Evolutionary conservation across 2,329 filamentous ascomycete species (phyloP).

Genomic region (Neonectria punicea): DNA sequence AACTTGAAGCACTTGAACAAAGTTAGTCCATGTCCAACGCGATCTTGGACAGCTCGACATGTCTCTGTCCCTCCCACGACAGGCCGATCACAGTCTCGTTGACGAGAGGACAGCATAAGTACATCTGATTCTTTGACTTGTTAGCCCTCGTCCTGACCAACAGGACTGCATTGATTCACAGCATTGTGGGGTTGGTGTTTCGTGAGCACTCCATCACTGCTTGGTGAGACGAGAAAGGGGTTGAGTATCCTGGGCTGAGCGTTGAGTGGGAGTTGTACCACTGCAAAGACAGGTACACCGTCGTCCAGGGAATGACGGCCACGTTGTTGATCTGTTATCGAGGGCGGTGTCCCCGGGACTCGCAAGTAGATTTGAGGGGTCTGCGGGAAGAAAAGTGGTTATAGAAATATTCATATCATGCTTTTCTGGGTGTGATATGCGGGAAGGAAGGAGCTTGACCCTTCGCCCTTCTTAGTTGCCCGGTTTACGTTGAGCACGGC

Average conservation of each 20-base stretch:
- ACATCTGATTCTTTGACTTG: background rate
- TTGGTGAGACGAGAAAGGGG: background rate
- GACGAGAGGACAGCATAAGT: too few species aligned
- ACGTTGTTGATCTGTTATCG: background rate
- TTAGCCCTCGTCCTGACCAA: background rate
- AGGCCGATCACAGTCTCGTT: background rate
- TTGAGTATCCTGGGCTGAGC: conserved; percentile 1
- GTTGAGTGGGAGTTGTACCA: conserved; percentile 17
- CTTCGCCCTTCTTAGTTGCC: background rate
- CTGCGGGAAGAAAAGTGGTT: background rate
- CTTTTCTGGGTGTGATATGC: background rate
- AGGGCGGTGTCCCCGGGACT: background rate
- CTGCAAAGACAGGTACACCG: background rate
- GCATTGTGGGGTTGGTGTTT: background rate
- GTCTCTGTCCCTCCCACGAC: background rate
- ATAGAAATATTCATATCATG: background rate
- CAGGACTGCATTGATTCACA: background rate
- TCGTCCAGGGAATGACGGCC: background rate
- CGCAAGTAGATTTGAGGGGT: background rate
- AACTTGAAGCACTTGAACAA: conserved; percentile 20
- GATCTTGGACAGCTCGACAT: conserved; percentile 2
- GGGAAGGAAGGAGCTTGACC: background rate
- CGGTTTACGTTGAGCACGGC: background rate
- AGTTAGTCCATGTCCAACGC: conserved; percentile 5
- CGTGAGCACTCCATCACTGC: background rate